These are phyloP conservation scores for Picea sitchensis DNA, from an alignment of 75 land plant genomes.

Conservation along the genomic window DNA sequence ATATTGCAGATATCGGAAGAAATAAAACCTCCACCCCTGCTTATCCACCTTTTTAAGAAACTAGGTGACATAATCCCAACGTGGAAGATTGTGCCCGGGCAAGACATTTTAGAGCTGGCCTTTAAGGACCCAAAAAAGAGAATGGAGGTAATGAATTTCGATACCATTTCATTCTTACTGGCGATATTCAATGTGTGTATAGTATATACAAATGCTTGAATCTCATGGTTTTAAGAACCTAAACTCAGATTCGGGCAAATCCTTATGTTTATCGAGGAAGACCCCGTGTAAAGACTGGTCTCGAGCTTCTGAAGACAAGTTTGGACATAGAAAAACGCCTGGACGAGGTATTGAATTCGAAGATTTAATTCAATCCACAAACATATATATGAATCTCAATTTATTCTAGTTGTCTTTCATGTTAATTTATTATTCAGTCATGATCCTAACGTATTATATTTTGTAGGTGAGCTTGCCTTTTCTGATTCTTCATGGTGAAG, in stretches of 20 bases:
- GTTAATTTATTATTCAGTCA: too few relatives aligned
- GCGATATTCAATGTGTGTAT: too few relatives aligned
- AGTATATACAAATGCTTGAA: too few relatives aligned
- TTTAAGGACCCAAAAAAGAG: slow-evolving; percentile 33
- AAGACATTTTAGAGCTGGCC: slow-evolving; percentile 29
- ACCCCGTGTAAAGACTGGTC: slow-evolving; percentile 71
- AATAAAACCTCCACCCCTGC: slow-evolving; percentile 50
- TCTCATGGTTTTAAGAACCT: not conserved
- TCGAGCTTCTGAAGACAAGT: slow-evolving; percentile 67
- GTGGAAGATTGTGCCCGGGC: slow-evolving; percentile 57
- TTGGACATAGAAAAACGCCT: slow-evolving; percentile 53
- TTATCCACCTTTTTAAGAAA: slow-evolving; percentile 24
- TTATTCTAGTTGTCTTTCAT: too few relatives aligned
- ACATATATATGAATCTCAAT: too few relatives aligned
- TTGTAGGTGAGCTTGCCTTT: slow-evolving; percentile 71
- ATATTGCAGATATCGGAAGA: slow-evolving; percentile 61
- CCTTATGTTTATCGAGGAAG: slow-evolving; percentile 68
- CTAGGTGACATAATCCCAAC: slow-evolving; percentile 41
- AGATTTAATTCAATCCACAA: too few relatives aligned
- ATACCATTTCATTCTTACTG: not conserved
- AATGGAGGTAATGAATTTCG: slow-evolving; percentile 25
- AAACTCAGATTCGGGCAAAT: slow-evolving; percentile 59
- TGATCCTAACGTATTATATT: not conserved
- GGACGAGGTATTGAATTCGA: slow-evolving; percentile 38
- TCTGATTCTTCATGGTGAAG: slow-evolving; percentile 75